Evolutionary conservation across 202 grass and related monocot species (phyloP), one percentile per base, ranked within the genome.

Genomic region (Miscanthus sacchariflorus): DNA sequence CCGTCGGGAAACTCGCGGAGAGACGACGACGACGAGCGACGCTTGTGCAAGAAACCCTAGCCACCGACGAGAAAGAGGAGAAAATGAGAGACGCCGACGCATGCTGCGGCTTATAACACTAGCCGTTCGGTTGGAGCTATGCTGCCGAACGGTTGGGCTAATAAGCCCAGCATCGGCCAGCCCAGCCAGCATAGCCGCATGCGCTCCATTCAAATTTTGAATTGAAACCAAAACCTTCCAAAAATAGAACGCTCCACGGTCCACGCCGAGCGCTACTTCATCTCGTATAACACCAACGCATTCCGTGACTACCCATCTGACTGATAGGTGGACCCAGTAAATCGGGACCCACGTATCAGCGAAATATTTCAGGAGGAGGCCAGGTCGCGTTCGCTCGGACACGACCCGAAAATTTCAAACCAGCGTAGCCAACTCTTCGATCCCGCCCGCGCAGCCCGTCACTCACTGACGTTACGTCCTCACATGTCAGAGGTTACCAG

Each of bases 391-490:
- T 23, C 23, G 21, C 67, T 86, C 83, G 83, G 86, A 89, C 86
- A 89, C 72, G 21, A 79, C 86, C 72, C 67, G 73, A 89, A 89
- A 91, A 74, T 68, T 89, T 91, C 72, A 91, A 91, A 91, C 72
- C 72, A 49, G 83, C 73, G 82, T 49, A 78, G 78, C 7, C 65
- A 86, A 14, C 44, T 7, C 71, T 86, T 79, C 36, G 83, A 89
- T 82, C 86, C 90, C 86, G 83, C 86, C 86, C 86, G 78, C 86
- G 83, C 82, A 4, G 6, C 15, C 13, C 25, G 12, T 9, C 4
- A 9, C 0, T 91, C 72, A 0, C 90, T 82, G 86, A 64, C 44
- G 0, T 0, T 6, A 0, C 18, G 86, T 11, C 6, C 86, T 73
- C 78, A 28, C 58, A 13, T 30, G 81, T 25, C 89, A 84, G 80